Evolutionary conservation across 306 rosid species (phyloP).

Genomic region (Senna siamea): DNA sequence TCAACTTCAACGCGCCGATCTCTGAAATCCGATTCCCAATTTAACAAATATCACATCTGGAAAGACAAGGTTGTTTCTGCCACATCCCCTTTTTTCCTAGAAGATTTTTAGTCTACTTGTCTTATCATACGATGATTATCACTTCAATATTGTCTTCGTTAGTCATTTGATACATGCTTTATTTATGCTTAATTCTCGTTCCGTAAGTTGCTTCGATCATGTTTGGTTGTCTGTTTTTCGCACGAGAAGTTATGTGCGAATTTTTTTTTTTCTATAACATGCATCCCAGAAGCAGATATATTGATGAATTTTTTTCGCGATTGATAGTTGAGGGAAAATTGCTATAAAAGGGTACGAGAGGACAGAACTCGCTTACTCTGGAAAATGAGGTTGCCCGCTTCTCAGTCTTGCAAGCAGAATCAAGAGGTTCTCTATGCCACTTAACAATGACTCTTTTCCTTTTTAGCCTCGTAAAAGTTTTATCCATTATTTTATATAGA

Average conservation of each 20-base stretch:
- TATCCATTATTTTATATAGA: background rate
- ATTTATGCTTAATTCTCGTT: background rate
- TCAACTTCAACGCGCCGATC: conserved; percentile 38
- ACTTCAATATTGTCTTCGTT: background rate
- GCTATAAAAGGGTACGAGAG: conserved; percentile 73
- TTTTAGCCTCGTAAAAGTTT: background rate
- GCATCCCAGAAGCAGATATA: background rate
- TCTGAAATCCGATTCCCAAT: conserved; percentile 55
- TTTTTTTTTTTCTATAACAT: background rate
- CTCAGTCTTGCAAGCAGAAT: conserved; percentile 37
- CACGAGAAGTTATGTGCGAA: background rate
- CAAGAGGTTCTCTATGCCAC: conserved; percentile 44
- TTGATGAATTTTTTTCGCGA: background rate
- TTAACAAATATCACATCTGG: conserved; percentile 60
- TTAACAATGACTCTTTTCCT: background rate
- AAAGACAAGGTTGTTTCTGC: conserved; percentile 57
- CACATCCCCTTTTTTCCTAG: background rate
- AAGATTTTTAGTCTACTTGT: background rate
- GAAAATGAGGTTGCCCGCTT: conserved; percentile 60
- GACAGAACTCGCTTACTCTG: conserved; percentile 78
- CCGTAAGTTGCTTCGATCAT: background rate
- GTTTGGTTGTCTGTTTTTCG: background rate
- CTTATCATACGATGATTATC: background rate
- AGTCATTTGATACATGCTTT: background rate
- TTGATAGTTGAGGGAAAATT: conserved; percentile 72